Conservation (phyloP, 108 stramenopile species). For the Cyclotella cryptica region DNA sequence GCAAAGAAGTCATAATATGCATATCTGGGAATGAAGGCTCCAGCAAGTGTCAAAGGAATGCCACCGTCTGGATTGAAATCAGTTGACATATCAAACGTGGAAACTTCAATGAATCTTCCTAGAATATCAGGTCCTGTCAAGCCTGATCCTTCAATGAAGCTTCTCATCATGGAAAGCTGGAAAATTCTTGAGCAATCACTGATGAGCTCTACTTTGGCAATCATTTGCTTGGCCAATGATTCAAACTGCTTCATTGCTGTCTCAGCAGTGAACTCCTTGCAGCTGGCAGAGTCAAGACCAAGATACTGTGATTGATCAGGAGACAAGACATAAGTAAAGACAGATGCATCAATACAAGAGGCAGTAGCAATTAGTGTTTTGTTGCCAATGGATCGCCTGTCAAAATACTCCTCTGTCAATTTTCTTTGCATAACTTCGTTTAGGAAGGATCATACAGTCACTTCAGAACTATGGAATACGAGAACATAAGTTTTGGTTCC, state of each 20-base stretch:
- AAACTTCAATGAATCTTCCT: constrained; percentile 17
- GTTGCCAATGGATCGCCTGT: constrained; percentile 23
- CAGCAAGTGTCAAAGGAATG: constrained; percentile 19
- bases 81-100: constrained; percentile 24
- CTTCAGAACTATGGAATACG: constrained; percentile 22
- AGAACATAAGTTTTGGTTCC: neutral
- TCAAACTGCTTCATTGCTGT: constrained; percentile 8
- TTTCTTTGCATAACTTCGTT: constrained; percentile 22
- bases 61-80: constrained; percentile 8
- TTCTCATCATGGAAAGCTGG: constrained; percentile 18
- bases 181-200: constrained; percentile 15
- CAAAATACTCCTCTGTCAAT: constrained; percentile 18
- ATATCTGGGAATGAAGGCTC: constrained; percentile 2
- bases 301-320: constrained; percentile 25
- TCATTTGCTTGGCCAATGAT: constrained; percentile 28
- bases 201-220: constrained; percentile 16
- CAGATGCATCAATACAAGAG: constrained; percentile 28
- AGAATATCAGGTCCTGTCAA: constrained; percentile 9
- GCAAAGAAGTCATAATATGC: constrained; percentile 19
- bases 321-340: constrained; percentile 6
- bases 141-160: neutral
- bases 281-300: constrained; percentile 28
- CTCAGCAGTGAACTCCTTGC: constrained; percentile 8
- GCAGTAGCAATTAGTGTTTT: constrained; percentile 13
- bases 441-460: constrained; percentile 21